Conservation (phyloP, 2,329 filamentous ascomycete genomes). For the Stylonectria norvegica region DNA sequence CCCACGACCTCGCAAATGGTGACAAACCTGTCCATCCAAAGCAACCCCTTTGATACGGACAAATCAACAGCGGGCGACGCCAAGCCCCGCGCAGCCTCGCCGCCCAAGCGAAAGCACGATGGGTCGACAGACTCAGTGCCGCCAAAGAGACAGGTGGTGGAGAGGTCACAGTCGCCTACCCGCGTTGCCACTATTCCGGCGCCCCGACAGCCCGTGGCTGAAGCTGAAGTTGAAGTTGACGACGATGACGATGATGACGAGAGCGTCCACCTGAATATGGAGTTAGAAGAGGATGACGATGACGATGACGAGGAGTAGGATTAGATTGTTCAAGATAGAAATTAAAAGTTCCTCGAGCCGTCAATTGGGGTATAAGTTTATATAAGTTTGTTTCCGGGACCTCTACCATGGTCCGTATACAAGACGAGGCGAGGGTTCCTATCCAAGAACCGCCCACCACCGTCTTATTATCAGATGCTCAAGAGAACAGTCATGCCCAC, state of each 20-base stretch:
- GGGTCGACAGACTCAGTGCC: slow-evolving; percentile 32
- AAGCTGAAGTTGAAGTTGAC: slow-evolving; percentile 19
- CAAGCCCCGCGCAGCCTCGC: slow-evolving; percentile 25
- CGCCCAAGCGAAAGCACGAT: slow-evolving; percentile 40
- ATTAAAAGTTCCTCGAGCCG: slow-evolving; percentile 3
- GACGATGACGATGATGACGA: slow-evolving; percentile 48
- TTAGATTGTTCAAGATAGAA: slow-evolving; percentile 5
- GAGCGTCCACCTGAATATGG: slow-evolving; percentile 59
- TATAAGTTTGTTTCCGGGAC: slow-evolving; percentile 13
- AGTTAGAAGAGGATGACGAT: slow-evolving; percentile 51
- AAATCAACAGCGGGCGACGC: slow-evolving; percentile 11
- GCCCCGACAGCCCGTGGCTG: slow-evolving; percentile 5
- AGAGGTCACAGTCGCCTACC: slow-evolving; percentile 26
- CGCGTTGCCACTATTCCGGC: slow-evolving; percentile 8
- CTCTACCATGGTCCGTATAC: slow-evolving; percentile 16
- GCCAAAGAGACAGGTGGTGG: slow-evolving; percentile 41
- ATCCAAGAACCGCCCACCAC: slow-evolving; percentile 14
- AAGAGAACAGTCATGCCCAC: too few species aligned
- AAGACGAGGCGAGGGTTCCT: slow-evolving; percentile 14
- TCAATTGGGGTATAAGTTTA: slow-evolving; percentile 17
- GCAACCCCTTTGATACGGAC: slow-evolving; percentile 36
- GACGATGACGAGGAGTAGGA: slow-evolving; percentile 32
- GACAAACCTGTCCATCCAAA: slow-evolving; percentile 28
- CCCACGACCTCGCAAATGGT: slow-evolving; percentile 18
- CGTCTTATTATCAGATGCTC: slow-evolving; percentile 5